Conservation (phyloP, 495 filamentous ascomycete genomes). For the Umbilicaria muhlenbergii region DNA sequence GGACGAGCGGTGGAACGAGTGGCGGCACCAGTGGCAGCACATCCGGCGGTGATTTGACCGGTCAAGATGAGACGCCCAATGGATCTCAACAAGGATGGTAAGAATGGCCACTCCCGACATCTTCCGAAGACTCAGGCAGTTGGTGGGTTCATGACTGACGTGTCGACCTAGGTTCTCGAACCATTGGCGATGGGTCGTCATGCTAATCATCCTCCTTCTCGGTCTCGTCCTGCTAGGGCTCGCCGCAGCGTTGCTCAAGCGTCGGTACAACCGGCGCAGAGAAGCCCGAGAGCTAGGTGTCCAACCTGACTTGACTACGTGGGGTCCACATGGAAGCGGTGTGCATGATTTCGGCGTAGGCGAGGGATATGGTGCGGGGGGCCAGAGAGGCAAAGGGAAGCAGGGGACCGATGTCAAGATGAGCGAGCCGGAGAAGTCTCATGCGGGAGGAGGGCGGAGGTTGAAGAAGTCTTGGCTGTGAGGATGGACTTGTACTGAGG, state of each 20-base stretch:
- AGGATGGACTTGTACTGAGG: not conserved
- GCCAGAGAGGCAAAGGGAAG: constrained; percentile 10
- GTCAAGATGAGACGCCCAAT: constrained; percentile 1
- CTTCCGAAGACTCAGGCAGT: not conserved
- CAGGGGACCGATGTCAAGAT: not conserved
- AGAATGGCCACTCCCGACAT: not conserved
- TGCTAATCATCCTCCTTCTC: constrained; percentile 35
- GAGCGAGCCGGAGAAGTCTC: not conserved
- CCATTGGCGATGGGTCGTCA: constrained; percentile 37
- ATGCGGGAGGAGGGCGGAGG: not conserved
- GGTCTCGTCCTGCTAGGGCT: constrained; percentile 26
- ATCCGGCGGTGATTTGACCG: not conserved
- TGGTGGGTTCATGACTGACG: not conserved
- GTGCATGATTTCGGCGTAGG: constrained; percentile 10
- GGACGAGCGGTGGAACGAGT: not conserved
- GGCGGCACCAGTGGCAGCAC: not conserved
- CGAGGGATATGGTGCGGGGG: not conserved
- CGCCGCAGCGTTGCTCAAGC: constrained; percentile 28
- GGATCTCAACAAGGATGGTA: constrained; percentile 8
- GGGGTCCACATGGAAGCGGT: constrained; percentile 13
- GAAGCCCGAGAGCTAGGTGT: constrained; percentile 3
- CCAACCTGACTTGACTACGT: constrained; percentile 10
- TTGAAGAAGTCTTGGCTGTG: not conserved
- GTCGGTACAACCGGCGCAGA: constrained; percentile 24
- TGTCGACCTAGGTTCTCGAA: constrained; percentile 26